phyloP scores from a whole-genome alignment of 331 rosid genomes.

The Rosa hybrid region DNA sequence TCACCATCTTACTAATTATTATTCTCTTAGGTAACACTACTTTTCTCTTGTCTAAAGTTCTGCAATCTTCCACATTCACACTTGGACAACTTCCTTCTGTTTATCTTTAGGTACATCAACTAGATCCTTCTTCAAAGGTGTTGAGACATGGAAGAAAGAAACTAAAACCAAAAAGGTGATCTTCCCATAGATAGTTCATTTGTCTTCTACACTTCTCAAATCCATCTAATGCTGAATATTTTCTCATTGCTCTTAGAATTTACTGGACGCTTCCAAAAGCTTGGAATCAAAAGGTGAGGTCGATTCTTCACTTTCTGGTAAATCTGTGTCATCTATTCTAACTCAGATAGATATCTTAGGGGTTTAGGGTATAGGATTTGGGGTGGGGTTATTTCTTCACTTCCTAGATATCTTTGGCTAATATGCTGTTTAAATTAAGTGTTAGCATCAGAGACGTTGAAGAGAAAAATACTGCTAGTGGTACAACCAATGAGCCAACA shows the following conservation, averaged over 20 bases:
- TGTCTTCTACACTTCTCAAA: background rate
- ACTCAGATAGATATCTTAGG: background rate
- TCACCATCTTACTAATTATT: conserved; percentile 27
- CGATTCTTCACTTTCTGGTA: background rate
- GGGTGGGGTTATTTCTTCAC: background rate
- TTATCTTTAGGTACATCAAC: conserved; percentile 18
- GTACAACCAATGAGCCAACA: background rate
- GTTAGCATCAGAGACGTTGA: background rate
- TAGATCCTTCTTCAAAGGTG: conserved; percentile 24
- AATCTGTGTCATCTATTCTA: background rate
- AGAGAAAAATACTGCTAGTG: conserved; percentile 4
- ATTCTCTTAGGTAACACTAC: conserved; percentile 23
- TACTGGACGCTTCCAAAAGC: conserved; percentile 16
- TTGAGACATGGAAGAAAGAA: conserved; percentile 31
- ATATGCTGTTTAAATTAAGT: background rate
- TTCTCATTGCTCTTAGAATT: background rate
- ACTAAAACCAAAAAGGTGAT: conserved; percentile 23
- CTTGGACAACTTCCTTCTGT: background rate
- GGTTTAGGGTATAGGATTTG: background rate
- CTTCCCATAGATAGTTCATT: background rate
- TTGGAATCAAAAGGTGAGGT: conserved; percentile 18
- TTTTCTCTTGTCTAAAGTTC: background rate
- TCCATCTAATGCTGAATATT: conserved; percentile 12
- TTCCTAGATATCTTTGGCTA: background rate
- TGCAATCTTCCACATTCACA: background rate